phyloP scores from a whole-genome alignment of 2,329 filamentous ascomycete species.

The Pseudogymnoascus sp. region DNA sequence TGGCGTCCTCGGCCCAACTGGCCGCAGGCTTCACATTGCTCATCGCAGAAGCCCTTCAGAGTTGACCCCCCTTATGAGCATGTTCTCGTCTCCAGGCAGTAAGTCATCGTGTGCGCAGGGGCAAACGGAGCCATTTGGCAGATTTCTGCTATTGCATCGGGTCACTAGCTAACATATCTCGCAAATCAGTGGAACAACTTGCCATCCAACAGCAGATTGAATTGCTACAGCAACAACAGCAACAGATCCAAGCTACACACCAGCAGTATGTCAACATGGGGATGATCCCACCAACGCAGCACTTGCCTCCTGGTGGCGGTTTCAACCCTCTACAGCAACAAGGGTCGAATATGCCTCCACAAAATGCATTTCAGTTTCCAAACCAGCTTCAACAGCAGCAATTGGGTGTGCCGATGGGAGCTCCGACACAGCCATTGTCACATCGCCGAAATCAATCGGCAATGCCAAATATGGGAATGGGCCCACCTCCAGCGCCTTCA shows the following conservation, averaged over 20 bases:
- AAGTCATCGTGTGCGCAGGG: conserved; percentile 34
- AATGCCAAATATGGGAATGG: conserved; percentile 85
- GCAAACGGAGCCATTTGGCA: not conserved
- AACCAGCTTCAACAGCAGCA: conserved; percentile 65
- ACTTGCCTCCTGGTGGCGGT: conserved; percentile 60
- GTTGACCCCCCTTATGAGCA: conserved; percentile 95
- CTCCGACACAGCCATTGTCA: conserved; percentile 69
- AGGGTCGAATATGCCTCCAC: conserved; percentile 70
- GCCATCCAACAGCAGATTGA: conserved; percentile 98
- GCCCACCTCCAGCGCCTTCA: conserved; percentile 82
- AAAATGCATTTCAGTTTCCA: conserved; percentile 84
- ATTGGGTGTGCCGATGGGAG: conserved; percentile 65
- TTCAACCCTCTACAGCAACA: conserved; percentile 75
- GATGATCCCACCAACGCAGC: conserved; percentile 82
- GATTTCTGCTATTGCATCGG: not conserved
- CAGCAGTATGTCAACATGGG: conserved; percentile 98
- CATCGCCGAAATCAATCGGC: conserved; percentile 98
- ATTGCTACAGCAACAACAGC: conserved; percentile 92
- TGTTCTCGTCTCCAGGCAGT: conserved; percentile 57
- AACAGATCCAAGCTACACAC: conserved; percentile 92
- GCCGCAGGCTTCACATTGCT: conserved; percentile 91
- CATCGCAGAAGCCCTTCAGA: conserved; percentile 96
- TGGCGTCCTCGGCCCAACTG: conserved; percentile 65
- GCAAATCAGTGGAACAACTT: conserved; percentile 77
- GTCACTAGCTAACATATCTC: conserved; percentile 15